phyloP scores from a whole-genome alignment of 768 basidiomycete species.

The Candolleomyces eurysporus region DNA sequence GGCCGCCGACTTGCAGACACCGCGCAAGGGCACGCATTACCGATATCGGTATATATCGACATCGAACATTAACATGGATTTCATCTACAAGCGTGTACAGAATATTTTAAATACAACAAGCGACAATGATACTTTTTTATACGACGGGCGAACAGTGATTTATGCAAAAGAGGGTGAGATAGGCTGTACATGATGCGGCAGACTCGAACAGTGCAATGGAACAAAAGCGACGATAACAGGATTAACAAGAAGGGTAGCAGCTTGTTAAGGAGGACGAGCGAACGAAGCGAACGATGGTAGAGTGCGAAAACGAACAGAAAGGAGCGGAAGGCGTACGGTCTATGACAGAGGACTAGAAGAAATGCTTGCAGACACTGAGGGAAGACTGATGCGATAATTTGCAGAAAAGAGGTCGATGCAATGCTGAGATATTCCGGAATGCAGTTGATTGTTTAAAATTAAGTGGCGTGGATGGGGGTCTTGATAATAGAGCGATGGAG shows the following conservation, averaged over 20 bases:
- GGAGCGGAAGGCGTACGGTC: neutral
- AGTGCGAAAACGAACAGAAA: neutral
- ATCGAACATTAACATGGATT: neutral
- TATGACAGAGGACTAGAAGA: neutral
- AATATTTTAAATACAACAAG: slow-evolving; percentile 1
- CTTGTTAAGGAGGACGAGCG: neutral
- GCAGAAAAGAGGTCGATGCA: neutral
- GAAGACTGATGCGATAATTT: slow-evolving; percentile 1
- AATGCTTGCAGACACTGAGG: neutral
- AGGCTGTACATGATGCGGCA: slow-evolving; percentile 10
- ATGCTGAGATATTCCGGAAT: slow-evolving; percentile 5
- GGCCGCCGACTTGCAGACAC: too few species aligned
- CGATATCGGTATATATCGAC: too few species aligned
- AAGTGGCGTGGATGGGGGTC: neutral
- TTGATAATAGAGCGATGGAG: neutral
- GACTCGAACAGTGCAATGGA: neutral
- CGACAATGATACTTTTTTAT: neutral
- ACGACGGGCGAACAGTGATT: neutral
- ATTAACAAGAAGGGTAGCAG: slow-evolving; percentile 1
- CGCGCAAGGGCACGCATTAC: too few species aligned
- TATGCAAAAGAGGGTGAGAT: slow-evolving; percentile 14
- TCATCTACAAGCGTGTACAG: neutral
- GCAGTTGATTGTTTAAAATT: slow-evolving; percentile 11
- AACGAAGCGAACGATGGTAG: neutral
- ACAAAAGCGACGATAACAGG: neutral